These are phyloP conservation scores for Trebouxia sp. DNA, from an alignment of 139 green algal genomes.

Conservation along the genomic window DNA sequence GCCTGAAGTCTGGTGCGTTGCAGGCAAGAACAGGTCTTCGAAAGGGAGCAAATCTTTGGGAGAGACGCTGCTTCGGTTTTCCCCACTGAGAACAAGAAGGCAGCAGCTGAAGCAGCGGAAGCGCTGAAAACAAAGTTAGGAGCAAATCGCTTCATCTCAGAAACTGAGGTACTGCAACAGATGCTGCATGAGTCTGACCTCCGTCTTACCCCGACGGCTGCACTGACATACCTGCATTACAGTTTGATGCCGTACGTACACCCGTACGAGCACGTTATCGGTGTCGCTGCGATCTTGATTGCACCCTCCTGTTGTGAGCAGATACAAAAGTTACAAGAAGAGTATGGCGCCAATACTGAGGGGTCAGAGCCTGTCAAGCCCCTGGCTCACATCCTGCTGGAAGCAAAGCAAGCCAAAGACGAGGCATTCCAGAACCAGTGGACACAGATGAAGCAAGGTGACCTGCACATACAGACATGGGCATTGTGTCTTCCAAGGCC, in stretches of 20 bases:
- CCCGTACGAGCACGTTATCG: too few relatives aligned
- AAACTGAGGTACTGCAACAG: slow-evolving; percentile 60
- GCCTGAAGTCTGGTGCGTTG: too few relatives aligned
- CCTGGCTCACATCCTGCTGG: slow-evolving; percentile 69
- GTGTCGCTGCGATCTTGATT: not conserved
- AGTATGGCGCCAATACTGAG: slow-evolving; percentile 56
- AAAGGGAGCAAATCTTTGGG: slow-evolving; percentile 67
- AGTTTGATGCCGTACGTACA: not conserved
- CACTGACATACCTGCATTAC: not conserved
- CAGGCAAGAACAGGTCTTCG: slow-evolving; percentile 72
- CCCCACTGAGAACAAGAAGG: slow-evolving; percentile 47
- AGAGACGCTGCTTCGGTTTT: slow-evolving; percentile 72
- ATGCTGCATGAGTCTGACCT: not conserved
- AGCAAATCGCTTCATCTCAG: slow-evolving; percentile 68
- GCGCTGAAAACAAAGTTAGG: slow-evolving; percentile 58
- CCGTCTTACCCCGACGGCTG: not conserved
- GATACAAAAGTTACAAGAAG: slow-evolving; percentile 30
- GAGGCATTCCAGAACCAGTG: slow-evolving; percentile 74
- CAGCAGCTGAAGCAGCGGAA: slow-evolving; percentile 31
- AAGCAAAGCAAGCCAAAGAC: slow-evolving; percentile 79
- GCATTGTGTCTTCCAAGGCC: not conserved
- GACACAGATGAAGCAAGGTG: slow-evolving; percentile 79
- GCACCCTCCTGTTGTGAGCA: not conserved
- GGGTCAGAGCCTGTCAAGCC: slow-evolving; percentile 60
- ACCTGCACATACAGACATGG: not conserved